phyloP scores from a whole-genome alignment of 2,329 filamentous ascomycete genomes.

The Graphilbum fragrans region DNA sequence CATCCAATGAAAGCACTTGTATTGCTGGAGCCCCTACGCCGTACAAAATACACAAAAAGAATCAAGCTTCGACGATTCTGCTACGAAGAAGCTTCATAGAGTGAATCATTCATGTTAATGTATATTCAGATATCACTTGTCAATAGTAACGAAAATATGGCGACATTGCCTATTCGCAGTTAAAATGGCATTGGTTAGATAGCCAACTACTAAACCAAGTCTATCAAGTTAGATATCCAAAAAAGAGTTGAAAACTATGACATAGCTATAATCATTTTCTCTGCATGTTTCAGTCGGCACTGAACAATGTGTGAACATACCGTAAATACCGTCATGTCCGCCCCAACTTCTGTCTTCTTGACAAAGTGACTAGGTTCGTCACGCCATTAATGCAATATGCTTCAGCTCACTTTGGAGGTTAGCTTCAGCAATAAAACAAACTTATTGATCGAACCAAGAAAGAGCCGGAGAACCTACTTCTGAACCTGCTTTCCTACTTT shows the following conservation, averaged over 20 bases:
- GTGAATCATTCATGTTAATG: not conserved
- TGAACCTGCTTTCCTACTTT: constrained; percentile 50
- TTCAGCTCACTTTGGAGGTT: constrained; percentile 29
- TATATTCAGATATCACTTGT: not conserved
- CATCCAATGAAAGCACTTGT: no score
- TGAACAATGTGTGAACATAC: no score
- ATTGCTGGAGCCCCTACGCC: no score
- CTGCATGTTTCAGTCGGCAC: no score
- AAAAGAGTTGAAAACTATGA: not conserved
- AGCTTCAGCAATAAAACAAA: not conserved
- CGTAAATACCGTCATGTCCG: no score
- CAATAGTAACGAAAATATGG: not conserved
- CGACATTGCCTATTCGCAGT: not conserved
- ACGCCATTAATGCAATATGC: constrained; percentile 40
- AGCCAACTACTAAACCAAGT: not conserved
- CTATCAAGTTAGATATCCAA: not conserved
- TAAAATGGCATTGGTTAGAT: not conserved
- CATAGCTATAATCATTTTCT: not conserved
- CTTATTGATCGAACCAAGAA: not conserved
- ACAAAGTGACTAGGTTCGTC: not conserved
- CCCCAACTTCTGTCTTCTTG: no score
- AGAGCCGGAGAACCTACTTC: constrained; percentile 30
- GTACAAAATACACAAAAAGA: no score
- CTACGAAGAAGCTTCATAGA: not conserved
- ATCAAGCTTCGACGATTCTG: not conserved